phyloP scores from a whole-genome alignment of 257 asterid genomes.

The Ballota nigra region DNA sequence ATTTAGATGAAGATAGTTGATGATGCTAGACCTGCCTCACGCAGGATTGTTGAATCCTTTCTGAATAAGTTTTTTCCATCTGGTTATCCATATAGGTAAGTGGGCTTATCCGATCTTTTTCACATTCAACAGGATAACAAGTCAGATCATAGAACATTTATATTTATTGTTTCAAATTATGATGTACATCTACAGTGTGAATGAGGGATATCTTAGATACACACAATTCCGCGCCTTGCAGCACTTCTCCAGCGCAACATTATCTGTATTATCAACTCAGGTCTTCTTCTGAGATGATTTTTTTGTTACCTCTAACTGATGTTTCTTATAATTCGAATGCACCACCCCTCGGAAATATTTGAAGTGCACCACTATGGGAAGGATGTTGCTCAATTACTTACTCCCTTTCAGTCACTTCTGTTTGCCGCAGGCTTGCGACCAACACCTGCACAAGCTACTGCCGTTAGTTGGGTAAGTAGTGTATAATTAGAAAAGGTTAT shows the following conservation, averaged over 20 bases:
- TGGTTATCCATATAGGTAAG: slow-evolving; percentile 90
- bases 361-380: slow-evolving; percentile 11
- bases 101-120: slow-evolving; percentile 4
- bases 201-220: slow-evolving; percentile 92
- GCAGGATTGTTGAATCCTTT: slow-evolving; percentile 63
- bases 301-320: slow-evolving; percentile 1
- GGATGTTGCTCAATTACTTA: slow-evolving; percentile 36
- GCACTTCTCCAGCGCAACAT: slow-evolving; percentile 90
- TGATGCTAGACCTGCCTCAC: slow-evolving; percentile 73
- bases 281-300: slow-evolving; percentile 46
- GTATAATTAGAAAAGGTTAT: slow-evolving; percentile 14
- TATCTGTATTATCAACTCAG: slow-evolving; percentile 96
- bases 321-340: slow-evolving; percentile 15
- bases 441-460: slow-evolving; percentile 98
- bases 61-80: slow-evolving; percentile 86
- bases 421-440: slow-evolving; percentile 99
- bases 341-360: not conserved
- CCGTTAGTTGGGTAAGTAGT: slow-evolving; percentile 89
- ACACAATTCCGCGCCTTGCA: slow-evolving; percentile 94
- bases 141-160: not conserved
- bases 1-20: slow-evolving; percentile 71
- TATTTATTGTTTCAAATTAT: not conserved
- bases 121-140: slow-evolving; percentile 2
- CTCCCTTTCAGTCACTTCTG: slow-evolving; percentile 84
- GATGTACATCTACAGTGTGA: slow-evolving; percentile 64